Evolutionary conservation across 2,329 filamentous ascomycete genomes (phyloP).

Genomic region (Sporothrix dimorphospora): DNA sequence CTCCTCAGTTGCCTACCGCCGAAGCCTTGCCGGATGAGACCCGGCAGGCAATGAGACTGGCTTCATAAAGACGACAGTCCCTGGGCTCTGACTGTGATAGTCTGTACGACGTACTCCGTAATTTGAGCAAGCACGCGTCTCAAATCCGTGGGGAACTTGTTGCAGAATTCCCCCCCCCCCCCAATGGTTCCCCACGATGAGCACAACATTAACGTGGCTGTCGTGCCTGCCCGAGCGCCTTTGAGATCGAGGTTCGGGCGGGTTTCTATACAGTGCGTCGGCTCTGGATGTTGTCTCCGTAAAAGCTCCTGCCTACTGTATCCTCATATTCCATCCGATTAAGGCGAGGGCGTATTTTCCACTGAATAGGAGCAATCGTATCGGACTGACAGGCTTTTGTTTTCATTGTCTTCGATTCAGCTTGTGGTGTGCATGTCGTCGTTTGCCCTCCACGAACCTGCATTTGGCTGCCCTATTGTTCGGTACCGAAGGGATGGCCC

Average conservation of each 20-base stretch:
- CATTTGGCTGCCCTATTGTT: neutral
- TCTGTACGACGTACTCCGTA: neutral
- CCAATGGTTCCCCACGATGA: neutral
- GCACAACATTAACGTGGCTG: neutral
- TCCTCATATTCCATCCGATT: too few species aligned
- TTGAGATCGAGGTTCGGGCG: neutral
- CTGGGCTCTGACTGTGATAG: neutral
- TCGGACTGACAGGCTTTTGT: too few species aligned
- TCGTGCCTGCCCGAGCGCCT: neutral
- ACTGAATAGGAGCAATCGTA: too few species aligned
- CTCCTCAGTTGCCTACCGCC: neutral
- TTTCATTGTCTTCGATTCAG: too few species aligned
- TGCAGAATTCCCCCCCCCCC: too few species aligned
- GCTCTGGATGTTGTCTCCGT: neutral
- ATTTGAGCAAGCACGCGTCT: neutral
- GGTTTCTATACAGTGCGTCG: neutral
- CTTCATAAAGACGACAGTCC: neutral
- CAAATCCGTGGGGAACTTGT: neutral
- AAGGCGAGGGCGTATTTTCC: too few species aligned
- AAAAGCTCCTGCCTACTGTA: neutral
- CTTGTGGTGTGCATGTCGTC: too few species aligned
- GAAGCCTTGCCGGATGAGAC: neutral
- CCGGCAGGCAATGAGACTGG: neutral
- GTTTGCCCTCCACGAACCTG: too few species aligned
- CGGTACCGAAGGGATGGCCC: neutral